Conservation (phyloP, 2,329 filamentous ascomycete genomes). For the Emydomyces testavorans region DNA sequence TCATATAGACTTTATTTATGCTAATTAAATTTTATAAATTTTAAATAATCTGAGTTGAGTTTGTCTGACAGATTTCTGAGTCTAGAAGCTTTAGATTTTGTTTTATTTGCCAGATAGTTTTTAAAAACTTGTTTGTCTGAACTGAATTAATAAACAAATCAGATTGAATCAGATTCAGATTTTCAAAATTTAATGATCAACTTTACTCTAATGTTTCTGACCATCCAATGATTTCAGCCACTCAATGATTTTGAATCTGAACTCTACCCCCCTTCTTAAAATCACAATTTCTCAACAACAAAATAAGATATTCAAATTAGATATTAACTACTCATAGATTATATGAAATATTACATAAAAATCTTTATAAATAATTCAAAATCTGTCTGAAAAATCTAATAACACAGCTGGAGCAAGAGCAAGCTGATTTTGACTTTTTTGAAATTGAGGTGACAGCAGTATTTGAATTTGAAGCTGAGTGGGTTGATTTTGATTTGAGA, state of each 20-base stretch:
- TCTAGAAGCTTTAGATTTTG: too few species aligned
- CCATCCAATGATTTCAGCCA: background rate
- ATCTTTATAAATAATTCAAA: constrained; percentile 1
- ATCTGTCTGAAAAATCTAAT: background rate
- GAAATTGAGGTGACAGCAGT: background rate
- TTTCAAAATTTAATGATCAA: too few species aligned
- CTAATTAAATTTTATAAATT: too few species aligned
- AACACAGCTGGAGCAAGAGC: background rate
- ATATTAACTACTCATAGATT: background rate
- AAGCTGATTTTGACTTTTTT: background rate
- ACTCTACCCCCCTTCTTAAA: background rate
- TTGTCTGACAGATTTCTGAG: too few species aligned
- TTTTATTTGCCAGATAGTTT: too few species aligned
- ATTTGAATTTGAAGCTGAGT: background rate
- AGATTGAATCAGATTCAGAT: too few species aligned
- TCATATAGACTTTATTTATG: too few species aligned
- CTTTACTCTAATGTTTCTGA: background rate
- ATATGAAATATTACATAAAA: constrained; percentile 3
- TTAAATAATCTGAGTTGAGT: too few species aligned
- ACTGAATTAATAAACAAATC: too few species aligned
- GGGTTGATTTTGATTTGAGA: background rate
- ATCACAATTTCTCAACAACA: background rate
- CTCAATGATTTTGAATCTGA: background rate
- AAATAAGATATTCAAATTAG: background rate
- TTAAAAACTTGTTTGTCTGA: too few species aligned